These are phyloP conservation scores for Glutinoglossum americanum DNA, from an alignment of 495 filamentous ascomycete species.

Conservation along the genomic window DNA sequence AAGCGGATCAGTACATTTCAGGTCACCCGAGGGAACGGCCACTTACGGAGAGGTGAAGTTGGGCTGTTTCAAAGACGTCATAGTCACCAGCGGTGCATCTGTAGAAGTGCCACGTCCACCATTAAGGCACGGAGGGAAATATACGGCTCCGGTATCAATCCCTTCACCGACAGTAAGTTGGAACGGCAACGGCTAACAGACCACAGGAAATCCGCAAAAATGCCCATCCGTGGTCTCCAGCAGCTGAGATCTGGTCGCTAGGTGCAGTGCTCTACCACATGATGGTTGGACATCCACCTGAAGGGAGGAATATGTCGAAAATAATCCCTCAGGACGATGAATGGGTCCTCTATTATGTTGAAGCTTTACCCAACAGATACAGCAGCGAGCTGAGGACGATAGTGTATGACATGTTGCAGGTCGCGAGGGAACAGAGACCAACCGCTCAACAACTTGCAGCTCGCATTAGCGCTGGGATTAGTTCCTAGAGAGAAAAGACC, in stretches of 20 bases:
- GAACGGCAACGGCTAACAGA: neutral
- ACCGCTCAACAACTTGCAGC: neutral
- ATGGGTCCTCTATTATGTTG: neutral
- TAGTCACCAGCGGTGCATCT: neutral
- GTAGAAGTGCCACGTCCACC: neutral
- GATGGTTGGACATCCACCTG: slow-evolving; percentile 1
- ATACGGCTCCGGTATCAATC: neutral
- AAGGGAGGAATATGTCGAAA: neutral
- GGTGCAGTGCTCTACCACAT: slow-evolving; percentile 3
- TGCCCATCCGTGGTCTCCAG: neutral
- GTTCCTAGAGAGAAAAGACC: neutral
- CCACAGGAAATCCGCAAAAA: neutral
- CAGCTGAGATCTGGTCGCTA: slow-evolving; percentile 3
- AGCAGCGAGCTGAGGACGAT: neutral
- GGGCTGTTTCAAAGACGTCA: neutral
- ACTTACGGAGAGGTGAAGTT: slow-evolving; percentile 2
- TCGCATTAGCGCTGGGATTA: neutral
- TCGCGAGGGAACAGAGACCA: neutral
- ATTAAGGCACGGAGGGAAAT: neutral
- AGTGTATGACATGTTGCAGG: slow-evolving; percentile 1
- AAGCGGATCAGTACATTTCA: neutral
- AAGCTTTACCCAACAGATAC: neutral
- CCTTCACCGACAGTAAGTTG: neutral
- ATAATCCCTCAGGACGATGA: neutral
- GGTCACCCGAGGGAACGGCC: neutral